phyloP scores from a whole-genome alignment of 2,329 filamentous ascomycete species.

The Cercospora zeae-maydis region DNA sequence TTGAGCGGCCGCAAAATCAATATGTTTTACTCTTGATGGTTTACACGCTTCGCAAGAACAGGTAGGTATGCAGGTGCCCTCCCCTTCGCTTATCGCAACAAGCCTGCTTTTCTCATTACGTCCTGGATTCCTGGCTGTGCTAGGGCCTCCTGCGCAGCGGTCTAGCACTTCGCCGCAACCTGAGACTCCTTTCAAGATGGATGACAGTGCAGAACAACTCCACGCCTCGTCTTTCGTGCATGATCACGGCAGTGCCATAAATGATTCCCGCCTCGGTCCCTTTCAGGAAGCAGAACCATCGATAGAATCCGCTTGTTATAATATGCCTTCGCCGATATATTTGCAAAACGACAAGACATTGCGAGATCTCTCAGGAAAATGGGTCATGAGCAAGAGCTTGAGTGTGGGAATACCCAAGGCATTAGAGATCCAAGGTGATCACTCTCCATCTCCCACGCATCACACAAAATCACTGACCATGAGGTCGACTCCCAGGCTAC shows the following conservation, averaged over 20 bases:
- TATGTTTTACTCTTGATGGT: not conserved
- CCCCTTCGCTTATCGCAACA: no score
- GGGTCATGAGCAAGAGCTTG: slow-evolving; percentile 3
- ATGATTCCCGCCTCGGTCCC: not conserved
- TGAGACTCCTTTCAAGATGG: not conserved
- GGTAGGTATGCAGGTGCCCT: not conserved
- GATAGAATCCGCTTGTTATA: not conserved
- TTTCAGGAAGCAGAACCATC: not conserved
- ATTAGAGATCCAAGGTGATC: not conserved
- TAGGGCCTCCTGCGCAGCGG: not conserved
- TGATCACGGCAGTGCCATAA: not conserved
- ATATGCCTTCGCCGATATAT: slow-evolving; percentile 1
- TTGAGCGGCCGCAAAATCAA: not conserved
- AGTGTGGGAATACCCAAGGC: not conserved
- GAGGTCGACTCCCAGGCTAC: not conserved
- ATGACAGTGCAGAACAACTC: not conserved
- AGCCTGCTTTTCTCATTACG: not conserved
- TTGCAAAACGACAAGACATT: slow-evolving; percentile 8
- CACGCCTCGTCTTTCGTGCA: not conserved
- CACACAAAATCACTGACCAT: not conserved
- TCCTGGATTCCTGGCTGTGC: not conserved
- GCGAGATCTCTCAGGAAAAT: slow-evolving; percentile 8
- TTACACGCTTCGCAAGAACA: not conserved
- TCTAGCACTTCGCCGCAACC: not conserved
- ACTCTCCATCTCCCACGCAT: not conserved